Evolutionary conservation across 116 monocot species (phyloP).

Genomic region (Dioscorea cayenensis): DNA sequence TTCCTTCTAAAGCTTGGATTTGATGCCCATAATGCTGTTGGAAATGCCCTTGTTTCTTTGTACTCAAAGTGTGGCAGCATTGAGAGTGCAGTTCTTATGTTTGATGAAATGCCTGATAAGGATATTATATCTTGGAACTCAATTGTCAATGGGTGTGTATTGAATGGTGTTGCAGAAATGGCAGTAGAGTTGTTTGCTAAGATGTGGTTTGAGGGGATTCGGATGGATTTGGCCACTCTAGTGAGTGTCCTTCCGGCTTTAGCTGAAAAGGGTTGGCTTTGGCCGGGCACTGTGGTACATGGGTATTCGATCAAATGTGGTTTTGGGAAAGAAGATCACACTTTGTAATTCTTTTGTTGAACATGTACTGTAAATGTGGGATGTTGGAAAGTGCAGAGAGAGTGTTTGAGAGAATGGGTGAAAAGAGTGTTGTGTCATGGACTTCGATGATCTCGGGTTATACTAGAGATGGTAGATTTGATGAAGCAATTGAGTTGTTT

Average conservation of each 20-base stretch:
- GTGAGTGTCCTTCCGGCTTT: conserved; percentile 20
- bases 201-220: conserved; percentile 9
- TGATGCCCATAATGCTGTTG: neutral
- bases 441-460: conserved; percentile 31
- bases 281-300: conserved; percentile 15
- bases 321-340: conserved; percentile 5
- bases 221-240: conserved; percentile 1
- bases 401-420: conserved; percentile 27
- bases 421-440: conserved; percentile 24
- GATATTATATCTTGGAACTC: conserved; percentile 10
- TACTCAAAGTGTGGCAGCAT: conserved; percentile 11
- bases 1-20: conserved; percentile 11
- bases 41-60: conserved; percentile 8
- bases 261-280: conserved; percentile 5
- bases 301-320: neutral
- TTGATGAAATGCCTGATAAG: conserved; percentile 3
- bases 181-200: neutral
- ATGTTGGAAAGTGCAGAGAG: conserved; percentile 11
- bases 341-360: conserved; percentile 22
- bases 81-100: conserved; percentile 2
- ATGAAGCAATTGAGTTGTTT: conserved; percentile 48
- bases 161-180: neutral
- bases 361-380: conserved; percentile 36
- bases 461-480: conserved; percentile 25
- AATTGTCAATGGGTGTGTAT: conserved; percentile 7